Evolutionary conservation across 352 stramenopile species (phyloP).

Genomic region (Stramenopiles sp.): DNA sequence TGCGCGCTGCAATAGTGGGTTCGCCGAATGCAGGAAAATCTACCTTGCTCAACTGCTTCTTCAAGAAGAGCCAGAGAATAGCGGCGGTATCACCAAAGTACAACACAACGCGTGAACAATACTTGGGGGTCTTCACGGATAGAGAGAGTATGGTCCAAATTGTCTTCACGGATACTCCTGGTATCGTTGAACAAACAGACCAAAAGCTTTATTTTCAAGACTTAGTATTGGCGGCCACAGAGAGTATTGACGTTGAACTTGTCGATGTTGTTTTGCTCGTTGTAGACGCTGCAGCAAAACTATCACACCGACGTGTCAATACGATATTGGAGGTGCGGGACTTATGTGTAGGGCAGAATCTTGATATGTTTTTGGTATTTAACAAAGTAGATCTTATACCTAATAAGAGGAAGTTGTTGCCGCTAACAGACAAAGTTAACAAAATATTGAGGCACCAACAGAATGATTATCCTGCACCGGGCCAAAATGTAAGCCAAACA

Average conservation of each 20-base stretch:
- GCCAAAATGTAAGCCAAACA: not conserved
- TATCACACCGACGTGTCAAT: not conserved
- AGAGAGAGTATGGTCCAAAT: not conserved
- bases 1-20: not conserved
- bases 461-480: not conserved
- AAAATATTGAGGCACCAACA: not conserved
- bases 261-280: not conserved
- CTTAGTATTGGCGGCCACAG: not conserved
- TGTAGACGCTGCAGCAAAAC: not conserved
- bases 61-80: not conserved
- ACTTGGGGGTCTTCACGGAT: not conserved
- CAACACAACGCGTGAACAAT: not conserved
- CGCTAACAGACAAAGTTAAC: not conserved
- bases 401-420: not conserved
- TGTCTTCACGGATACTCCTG: not conserved
- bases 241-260: not conserved
- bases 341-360: not conserved
- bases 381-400: slow-evolving; percentile 7
- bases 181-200: not conserved
- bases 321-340: not conserved
- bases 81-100: slow-evolving; percentile 8
- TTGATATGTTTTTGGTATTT: not conserved
- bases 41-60: not conserved
- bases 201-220: not conserved
- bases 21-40: slow-evolving; percentile 1